Conservation (phyloP, 2,329 filamentous ascomycete genomes). For the Ceratocystis albifundus region DNA sequence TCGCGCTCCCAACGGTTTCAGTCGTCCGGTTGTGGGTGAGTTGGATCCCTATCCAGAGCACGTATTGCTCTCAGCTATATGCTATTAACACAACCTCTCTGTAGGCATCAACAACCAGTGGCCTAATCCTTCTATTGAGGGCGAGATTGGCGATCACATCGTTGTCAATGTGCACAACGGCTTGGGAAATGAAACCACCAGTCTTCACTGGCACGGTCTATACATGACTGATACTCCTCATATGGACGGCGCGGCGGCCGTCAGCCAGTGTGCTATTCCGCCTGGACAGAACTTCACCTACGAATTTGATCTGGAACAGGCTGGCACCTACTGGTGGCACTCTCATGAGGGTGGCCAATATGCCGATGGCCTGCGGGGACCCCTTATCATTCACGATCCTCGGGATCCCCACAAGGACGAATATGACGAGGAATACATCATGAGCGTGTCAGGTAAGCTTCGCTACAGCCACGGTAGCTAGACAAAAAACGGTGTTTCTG, state of each 20-base stretch:
- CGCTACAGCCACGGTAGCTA: not conserved
- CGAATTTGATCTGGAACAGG: constrained; percentile 36
- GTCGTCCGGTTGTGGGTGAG: constrained; percentile 24
- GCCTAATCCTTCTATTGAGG: constrained; percentile 16
- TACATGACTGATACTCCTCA: constrained; percentile 41
- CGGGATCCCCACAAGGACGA: constrained; percentile 35
- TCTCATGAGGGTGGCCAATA: constrained; percentile 36
- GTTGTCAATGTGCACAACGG: constrained; percentile 40
- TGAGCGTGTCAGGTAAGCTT: constrained; percentile 36
- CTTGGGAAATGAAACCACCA: constrained; percentile 43
- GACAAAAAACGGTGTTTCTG: not conserved
- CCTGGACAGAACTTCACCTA: constrained; percentile 44
- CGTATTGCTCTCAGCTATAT: not conserved
- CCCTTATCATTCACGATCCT: constrained; percentile 44
- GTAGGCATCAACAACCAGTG: constrained; percentile 31
- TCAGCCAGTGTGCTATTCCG: constrained; percentile 44
- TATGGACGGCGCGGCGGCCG: constrained; percentile 48
- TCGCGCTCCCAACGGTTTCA: constrained; percentile 21
- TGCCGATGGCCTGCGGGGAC: constrained; percentile 45
- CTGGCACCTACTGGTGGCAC: constrained; percentile 39
- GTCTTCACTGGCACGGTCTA: constrained; percentile 49
- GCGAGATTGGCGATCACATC: constrained; percentile 33
- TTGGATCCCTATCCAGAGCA: not conserved
- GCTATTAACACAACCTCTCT: not conserved
- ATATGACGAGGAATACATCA: constrained; percentile 42